phyloP scores from a whole-genome alignment of 2,329 filamentous ascomycete species.

The Xylaria sp. region DNA sequence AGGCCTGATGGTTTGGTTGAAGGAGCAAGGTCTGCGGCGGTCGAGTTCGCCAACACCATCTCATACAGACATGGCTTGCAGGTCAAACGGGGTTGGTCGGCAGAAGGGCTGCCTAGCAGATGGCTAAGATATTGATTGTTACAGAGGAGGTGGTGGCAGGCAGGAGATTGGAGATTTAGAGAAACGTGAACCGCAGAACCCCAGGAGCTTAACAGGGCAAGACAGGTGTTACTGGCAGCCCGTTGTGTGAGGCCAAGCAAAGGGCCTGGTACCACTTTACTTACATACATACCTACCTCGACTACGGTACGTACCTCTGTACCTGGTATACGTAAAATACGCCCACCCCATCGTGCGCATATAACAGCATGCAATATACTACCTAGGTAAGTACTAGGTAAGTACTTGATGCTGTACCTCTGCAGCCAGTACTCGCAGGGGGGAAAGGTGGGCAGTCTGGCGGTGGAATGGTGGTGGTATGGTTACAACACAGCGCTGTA shows the following conservation, averaged over 20 bases:
- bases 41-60: constrained; percentile 26
- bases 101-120: too few relatives aligned
- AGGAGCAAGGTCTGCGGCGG: constrained; percentile 15
- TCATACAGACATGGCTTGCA: constrained; percentile 24
- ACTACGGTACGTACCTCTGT: too few relatives aligned
- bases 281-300: too few relatives aligned
- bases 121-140: constrained; percentile 18
- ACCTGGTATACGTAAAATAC: not conserved
- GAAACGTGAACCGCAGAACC: constrained; percentile 27
- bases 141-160: constrained; percentile 23
- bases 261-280: not conserved
- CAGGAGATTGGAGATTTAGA: constrained; percentile 29
- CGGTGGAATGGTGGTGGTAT: too few relatives aligned
- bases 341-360: too few relatives aligned
- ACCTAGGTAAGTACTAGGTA: not conserved
- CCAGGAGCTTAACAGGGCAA: constrained; percentile 27
- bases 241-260: constrained; percentile 18
- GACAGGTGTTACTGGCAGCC: constrained; percentile 22
- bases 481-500: too few relatives aligned
- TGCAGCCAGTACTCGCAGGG: too few relatives aligned
- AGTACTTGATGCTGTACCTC: too few relatives aligned
- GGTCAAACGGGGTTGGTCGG: constrained; percentile 1
- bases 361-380: too few relatives aligned
- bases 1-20: not conserved
- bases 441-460: too few relatives aligned